These are phyloP conservation scores for Trichothecium sympodiale DNA, from an alignment of 2,329 filamentous ascomycete species.

Conservation along the genomic window DNA sequence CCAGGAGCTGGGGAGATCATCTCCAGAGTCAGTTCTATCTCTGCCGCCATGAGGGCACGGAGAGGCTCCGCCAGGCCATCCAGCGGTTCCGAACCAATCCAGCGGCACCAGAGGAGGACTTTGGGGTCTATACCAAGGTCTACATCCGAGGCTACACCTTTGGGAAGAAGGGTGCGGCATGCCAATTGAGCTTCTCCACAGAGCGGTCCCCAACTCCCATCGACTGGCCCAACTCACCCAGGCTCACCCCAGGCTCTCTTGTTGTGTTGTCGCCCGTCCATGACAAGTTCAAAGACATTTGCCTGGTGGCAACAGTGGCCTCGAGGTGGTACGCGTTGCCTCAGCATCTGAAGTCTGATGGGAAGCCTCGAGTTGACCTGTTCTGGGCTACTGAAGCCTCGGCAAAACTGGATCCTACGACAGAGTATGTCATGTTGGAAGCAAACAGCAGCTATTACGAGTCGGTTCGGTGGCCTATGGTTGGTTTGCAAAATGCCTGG, in stretches of 20 bases:
- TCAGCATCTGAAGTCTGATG: too few species aligned
- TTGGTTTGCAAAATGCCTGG: conserved; percentile 54
- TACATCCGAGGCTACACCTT: conserved; percentile 55
- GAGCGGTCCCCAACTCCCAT: conserved; percentile 54
- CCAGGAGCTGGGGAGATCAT: conserved; percentile 48
- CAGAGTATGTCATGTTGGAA: conserved; percentile 71
- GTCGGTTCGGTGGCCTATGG: conserved; percentile 59
- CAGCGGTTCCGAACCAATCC: conserved; percentile 40
- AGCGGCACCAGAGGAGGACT: conserved; percentile 43
- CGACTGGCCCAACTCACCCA: conserved; percentile 42
- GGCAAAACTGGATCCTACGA: conserved; percentile 53
- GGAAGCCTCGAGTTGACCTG: conserved; percentile 62
- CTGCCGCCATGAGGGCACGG: conserved; percentile 61
- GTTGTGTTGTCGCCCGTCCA: conserved; percentile 38
- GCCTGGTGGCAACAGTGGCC: conserved; percentile 62
- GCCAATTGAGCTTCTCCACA: conserved; percentile 60
- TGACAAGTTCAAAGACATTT: conserved; percentile 54
- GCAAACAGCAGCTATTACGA: conserved; percentile 67
- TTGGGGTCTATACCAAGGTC: conserved; percentile 53
- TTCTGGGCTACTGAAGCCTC: conserved; percentile 54
- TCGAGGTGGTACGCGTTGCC: too few species aligned
- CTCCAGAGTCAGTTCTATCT: conserved; percentile 65
- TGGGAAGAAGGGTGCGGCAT: conserved; percentile 49
- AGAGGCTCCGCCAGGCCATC: conserved; percentile 59
- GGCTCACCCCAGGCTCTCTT: conserved; percentile 40